Evolutionary conservation across 139 green algal species (phyloP), one percentile per base, ranked within the genome.

Genomic region (Medakamo hakoo): DNA sequence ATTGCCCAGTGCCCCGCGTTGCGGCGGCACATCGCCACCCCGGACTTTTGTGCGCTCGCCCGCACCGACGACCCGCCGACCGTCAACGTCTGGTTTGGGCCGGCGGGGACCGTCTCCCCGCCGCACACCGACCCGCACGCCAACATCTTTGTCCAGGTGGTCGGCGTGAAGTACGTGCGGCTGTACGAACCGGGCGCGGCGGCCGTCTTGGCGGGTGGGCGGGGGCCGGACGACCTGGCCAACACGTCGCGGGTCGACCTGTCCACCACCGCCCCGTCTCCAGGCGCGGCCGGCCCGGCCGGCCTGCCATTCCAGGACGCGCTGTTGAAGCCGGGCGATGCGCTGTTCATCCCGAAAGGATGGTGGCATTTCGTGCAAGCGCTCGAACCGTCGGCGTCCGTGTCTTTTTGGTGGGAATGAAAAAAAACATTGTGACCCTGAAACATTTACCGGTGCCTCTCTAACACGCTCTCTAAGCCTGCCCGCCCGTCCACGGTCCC

Each of bases 331-430:
- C 68, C 82, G 3, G 90, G 90, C 0, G 62, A 94, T 26, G 87
- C 88, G 81, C 75, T 97, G 28, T 97, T 89, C 74, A 88, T 97
- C 49, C 90, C 90, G 0, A 76, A 73, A 0, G 65, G 75, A 55
- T 96, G 84, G 85, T 97, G 89, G 91, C 90, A 97, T 69, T 96
- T 85, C 64, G 88, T 97, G 3, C 72, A 75, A 48, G 73, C 80
- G 3, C 59, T 91, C 4, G 70, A 63, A 4, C 49, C 74, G 57
- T 88, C 75, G 68, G 89, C 93, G 67, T 92, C 80, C 2, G 86
- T 95, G 0, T 88, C 71, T 64, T 96, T 93, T 67, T 96, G 88
- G 87, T 96, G 88, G 88, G 62, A 63, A 1, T 88, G 67, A 82
- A 9, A 52, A 16, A 52, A 16, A 52, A 52, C 16, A 21, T 52